A percentile compares a stretch with the other conserved stretches of the same genome.
Conservation (phyloP, 2,329 filamentous ascomycete species). For the Grosmannia clavigera region DNA sequence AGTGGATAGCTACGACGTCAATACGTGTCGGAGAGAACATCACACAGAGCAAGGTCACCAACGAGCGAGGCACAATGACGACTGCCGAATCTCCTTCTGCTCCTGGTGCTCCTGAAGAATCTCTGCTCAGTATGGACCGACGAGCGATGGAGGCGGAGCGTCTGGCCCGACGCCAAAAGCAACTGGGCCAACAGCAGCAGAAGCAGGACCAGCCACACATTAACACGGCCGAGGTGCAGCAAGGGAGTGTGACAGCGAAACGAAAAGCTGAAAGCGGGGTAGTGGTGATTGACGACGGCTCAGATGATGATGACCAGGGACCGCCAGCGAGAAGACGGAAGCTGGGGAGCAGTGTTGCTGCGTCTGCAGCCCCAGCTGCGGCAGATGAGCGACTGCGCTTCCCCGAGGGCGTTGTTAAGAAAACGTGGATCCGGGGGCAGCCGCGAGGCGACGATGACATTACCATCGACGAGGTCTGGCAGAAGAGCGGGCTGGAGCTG, state of each 20-base stretch:
- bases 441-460: constrained; percentile 57
- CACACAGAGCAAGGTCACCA: background rate
- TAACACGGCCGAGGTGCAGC: background rate
- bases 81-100: constrained; percentile 1
- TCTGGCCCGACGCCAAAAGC: constrained; percentile 56
- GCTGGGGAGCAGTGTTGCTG: background rate
- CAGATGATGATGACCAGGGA: background rate
- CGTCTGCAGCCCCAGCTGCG: background rate
- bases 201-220: background rate
- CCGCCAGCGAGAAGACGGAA: background rate
- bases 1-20: background rate
- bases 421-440: constrained; percentile 61
- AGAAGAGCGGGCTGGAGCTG: constrained; percentile 57
- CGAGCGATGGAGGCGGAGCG: constrained; percentile 80
- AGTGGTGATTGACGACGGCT: constrained; percentile 11
- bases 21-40: background rate
- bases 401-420: constrained; percentile 57
- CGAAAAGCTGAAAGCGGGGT: constrained; percentile 35
- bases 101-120: constrained; percentile 12
- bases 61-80: background rate
- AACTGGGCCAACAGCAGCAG: constrained; percentile 1
- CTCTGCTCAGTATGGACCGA: constrained; percentile 51
- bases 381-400: constrained; percentile 23
- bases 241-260: constrained; percentile 19
- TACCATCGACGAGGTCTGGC: constrained; percentile 75